phyloP scores from a whole-genome alignment of 2,329 filamentous ascomycete genomes.

The Phoma sp. region DNA sequence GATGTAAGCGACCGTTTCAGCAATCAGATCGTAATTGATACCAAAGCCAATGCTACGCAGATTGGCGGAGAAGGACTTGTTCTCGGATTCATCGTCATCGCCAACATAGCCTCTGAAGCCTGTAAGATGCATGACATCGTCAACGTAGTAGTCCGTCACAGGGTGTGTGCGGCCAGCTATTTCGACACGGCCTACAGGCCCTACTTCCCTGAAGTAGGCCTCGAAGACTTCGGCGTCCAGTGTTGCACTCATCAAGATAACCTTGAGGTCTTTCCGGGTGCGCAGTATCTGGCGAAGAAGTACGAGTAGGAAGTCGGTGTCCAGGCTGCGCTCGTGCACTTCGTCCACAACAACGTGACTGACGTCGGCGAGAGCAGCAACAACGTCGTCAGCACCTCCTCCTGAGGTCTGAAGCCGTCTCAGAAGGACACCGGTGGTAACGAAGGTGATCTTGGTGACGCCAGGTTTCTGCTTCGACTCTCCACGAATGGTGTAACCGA shows the following conservation, averaged over 20 bases:
- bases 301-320: constrained; percentile 92
- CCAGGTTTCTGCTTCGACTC: constrained; percentile 76
- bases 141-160: constrained; percentile 87
- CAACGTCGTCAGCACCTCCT: constrained; percentile 78
- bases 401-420: constrained; percentile 90
- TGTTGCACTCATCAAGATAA: constrained; percentile 96
- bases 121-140: constrained; percentile 83
- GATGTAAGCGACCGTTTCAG: constrained; percentile 79
- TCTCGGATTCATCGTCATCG: constrained; percentile 60
- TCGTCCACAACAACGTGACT: constrained; percentile 96
- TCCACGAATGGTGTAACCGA: constrained; percentile 90
- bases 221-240: constrained; percentile 87
- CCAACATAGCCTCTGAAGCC: constrained; percentile 64
- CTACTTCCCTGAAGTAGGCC: constrained; percentile 77
- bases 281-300: constrained; percentile 82
- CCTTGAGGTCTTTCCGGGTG: constrained; percentile 77
- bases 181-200: constrained; percentile 78
- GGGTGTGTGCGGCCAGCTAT: constrained; percentile 90
- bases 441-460: constrained; percentile 88
- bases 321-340: constrained; percentile 92
- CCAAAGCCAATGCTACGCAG: constrained; percentile 66
- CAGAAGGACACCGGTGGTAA: constrained; percentile 92
- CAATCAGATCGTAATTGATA: constrained; percentile 90
- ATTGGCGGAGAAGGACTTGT: constrained; percentile 50
- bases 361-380: constrained; percentile 82